phyloP scores from a whole-genome alignment of 208 protist genomes.

The Entamoeba dispar region DNA sequence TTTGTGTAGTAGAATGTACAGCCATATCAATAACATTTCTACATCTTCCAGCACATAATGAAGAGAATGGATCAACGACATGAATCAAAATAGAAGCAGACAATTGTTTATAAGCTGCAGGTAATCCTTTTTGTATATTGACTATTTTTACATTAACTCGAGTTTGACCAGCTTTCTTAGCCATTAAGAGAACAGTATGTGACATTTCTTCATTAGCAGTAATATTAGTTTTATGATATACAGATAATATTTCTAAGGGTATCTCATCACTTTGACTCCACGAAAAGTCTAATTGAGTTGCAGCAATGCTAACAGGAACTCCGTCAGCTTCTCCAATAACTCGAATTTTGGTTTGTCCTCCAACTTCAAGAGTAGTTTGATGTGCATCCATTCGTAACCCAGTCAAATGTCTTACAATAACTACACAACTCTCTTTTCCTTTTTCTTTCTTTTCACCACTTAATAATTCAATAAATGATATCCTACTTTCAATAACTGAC shows the following conservation, averaged over 20 bases:
- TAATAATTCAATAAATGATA: neutral
- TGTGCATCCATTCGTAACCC: neutral
- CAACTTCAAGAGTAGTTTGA: neutral
- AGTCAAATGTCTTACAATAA: neutral
- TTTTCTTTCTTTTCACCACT: neutral
- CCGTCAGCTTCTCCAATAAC: neutral
- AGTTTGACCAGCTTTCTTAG: neutral
- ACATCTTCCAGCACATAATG: neutral
- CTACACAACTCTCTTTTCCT: neutral
- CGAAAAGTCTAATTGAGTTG: neutral
- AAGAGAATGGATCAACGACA: neutral
- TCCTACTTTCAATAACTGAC: neutral
- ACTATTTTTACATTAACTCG: neutral
- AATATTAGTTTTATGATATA: neutral
- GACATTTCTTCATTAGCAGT: neutral
- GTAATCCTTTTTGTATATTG: neutral
- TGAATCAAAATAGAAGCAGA: neutral
- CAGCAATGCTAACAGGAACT: neutral
- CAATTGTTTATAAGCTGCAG: neutral
- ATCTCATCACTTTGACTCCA: neutral
- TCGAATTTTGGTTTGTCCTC: neutral
- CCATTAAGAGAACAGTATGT: neutral
- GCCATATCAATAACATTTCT: neutral
- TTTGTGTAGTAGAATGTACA: neutral
- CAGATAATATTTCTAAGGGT: neutral